Conservation (phyloP, 2,329 filamentous ascomycete genomes). For the Ophiostoma ips region DNA sequence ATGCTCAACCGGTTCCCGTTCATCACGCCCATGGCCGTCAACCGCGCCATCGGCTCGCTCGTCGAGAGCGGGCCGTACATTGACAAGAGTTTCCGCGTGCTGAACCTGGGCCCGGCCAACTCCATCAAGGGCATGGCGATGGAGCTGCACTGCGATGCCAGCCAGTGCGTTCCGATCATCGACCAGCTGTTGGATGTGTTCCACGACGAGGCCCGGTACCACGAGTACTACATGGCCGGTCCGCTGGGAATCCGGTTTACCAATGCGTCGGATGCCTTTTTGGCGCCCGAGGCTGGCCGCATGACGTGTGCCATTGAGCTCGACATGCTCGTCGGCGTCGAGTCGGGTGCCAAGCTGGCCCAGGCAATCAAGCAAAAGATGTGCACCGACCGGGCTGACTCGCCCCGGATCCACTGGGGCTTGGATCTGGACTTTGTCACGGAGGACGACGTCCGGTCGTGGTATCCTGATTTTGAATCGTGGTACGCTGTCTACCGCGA, state of each 20-base stretch:
- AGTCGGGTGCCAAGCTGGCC: conserved; percentile 11
- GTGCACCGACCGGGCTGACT: conserved; percentile 8
- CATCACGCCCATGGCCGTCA: conserved; percentile 14
- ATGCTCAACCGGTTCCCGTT: conserved; percentile 13
- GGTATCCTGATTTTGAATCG: conserved; percentile 15
- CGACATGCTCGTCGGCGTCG: conserved; percentile 15
- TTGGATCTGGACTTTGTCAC: conserved; percentile 15
- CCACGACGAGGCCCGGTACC: conserved; percentile 10
- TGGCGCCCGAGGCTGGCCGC: conserved; percentile 16
- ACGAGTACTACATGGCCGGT: conserved; percentile 16
- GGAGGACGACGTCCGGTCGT: conserved; percentile 13
- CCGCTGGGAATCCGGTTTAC: conserved; percentile 17
- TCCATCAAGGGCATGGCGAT: conserved; percentile 14
- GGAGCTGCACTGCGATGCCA: conserved; percentile 15
- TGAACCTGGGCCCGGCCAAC: conserved; percentile 17
- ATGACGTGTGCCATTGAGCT: conserved; percentile 17
- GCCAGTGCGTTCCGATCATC: conserved; percentile 13
- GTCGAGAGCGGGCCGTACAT: conserved; percentile 16
- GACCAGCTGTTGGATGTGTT: conserved; percentile 15
- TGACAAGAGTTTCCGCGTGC: conserved; percentile 17
- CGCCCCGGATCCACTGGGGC: conserved; percentile 17
- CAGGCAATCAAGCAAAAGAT: conserved; percentile 14
- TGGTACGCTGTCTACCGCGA: conserved; percentile 15
- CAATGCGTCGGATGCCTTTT: conserved; percentile 13
- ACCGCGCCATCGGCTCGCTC: conserved; percentile 13